phyloP scores from a whole-genome alignment of 202 grass and related monocot genomes.

The Panicum hallii region DNA sequence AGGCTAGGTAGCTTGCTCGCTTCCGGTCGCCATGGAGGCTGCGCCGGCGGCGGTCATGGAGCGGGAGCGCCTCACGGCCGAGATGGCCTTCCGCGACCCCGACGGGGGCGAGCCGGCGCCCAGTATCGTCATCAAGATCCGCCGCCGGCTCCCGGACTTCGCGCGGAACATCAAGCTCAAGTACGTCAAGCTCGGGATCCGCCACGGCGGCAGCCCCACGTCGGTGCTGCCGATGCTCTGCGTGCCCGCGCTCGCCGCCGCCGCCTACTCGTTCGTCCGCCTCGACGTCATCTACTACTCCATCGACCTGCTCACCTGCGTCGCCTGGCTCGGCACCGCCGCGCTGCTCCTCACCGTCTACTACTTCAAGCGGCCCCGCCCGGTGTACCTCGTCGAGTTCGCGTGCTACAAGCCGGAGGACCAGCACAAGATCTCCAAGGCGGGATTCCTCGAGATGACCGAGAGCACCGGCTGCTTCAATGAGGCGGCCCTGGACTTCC shows the following conservation, averaged over 20 bases:
- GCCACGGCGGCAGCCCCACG: slow-evolving; percentile 65
- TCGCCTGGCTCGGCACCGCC: slow-evolving; percentile 60
- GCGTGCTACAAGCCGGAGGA: slow-evolving; percentile 86
- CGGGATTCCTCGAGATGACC: slow-evolving; percentile 84
- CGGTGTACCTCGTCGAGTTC: slow-evolving; percentile 90
- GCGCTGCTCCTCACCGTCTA: slow-evolving; percentile 67
- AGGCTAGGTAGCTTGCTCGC: background rate
- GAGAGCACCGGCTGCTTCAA: slow-evolving; percentile 73
- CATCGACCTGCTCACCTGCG: slow-evolving; percentile 71
- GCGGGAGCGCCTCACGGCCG: slow-evolving; percentile 79
- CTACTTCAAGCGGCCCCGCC: slow-evolving; percentile 83
- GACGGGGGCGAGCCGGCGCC: slow-evolving; percentile 35
- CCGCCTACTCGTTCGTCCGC: slow-evolving; percentile 58
- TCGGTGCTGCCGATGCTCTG: slow-evolving; percentile 55
- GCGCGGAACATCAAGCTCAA: slow-evolving; percentile 93
- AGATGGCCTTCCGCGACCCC: slow-evolving; percentile 71
- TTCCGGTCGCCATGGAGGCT: slow-evolving; percentile 37
- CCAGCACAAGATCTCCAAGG: slow-evolving; percentile 85
- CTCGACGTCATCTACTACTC: slow-evolving; percentile 78
- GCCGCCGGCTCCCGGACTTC: slow-evolving; percentile 87
- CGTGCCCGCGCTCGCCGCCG: slow-evolving; percentile 62
- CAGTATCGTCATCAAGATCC: slow-evolving; percentile 96
- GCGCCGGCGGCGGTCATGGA: slow-evolving; percentile 70
- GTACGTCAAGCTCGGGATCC: slow-evolving; percentile 91
- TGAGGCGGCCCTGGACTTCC: slow-evolving; percentile 70